Conservation (phyloP, 306 rosid genomes). For the Fagus sylvatica region DNA sequence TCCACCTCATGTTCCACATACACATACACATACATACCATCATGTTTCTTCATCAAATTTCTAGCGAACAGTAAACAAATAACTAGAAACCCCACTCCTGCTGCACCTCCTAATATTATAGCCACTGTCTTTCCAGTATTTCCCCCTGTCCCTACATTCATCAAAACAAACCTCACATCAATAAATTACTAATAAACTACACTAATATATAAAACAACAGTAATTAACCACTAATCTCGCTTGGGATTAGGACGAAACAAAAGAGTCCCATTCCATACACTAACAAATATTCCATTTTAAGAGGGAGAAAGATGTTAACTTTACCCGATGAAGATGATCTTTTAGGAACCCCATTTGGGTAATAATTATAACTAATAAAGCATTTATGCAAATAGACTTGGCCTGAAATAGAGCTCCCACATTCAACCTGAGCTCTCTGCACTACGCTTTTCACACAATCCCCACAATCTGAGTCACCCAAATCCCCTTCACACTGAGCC, state of each 20-base stretch:
- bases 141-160: constrained; percentile 52
- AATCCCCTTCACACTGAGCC: constrained; percentile 91
- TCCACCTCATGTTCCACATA: constrained; percentile 14
- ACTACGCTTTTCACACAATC: constrained; percentile 76
- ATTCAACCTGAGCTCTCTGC: constrained; percentile 83
- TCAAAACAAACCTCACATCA: constrained; percentile 11
- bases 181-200: constrained; percentile 3
- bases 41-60: constrained; percentile 76
- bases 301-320: too few relatives aligned
- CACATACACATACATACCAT: constrained; percentile 52
- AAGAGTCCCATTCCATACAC: neutral
- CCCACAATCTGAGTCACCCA: constrained; percentile 88
- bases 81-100: constrained; percentile 77
- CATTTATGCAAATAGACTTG: constrained; percentile 86
- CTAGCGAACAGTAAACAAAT: constrained; percentile 81
- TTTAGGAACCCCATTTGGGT: constrained; percentile 85
- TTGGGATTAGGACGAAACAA: neutral
- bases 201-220: neutral
- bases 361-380: constrained; percentile 75
- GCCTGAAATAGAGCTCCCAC: constrained; percentile 82
- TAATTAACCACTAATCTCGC: neutral
- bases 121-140: constrained; percentile 87
- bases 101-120: constrained; percentile 81
- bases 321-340: constrained; percentile 71
- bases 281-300: too few relatives aligned